Percentiles rank a stretch among this genome's conserved stretches.
These are phyloP conservation scores for Cutaneotrichosporon daszewskae DNA, from an alignment of 1,284 basidiomycete species.

Conservation along the genomic window DNA sequence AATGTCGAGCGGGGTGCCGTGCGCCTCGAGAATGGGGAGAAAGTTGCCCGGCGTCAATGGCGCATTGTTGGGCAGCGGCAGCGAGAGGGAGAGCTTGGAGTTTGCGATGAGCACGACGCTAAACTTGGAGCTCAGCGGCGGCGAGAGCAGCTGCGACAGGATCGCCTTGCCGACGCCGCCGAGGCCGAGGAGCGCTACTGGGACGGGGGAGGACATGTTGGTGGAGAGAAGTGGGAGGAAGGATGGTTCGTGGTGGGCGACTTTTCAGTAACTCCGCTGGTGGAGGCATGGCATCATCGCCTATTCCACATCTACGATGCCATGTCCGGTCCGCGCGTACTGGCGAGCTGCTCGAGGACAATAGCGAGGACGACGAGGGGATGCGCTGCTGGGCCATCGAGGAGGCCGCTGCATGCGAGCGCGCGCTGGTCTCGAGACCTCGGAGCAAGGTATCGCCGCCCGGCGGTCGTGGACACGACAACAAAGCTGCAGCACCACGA, in stretches of 20 bases:
- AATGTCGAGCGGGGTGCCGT: conserved; percentile 47
- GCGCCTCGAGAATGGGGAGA: conserved; percentile 40
- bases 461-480: background rate
- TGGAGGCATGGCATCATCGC: too few species aligned
- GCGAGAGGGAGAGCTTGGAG: conserved; percentile 62
- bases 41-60: conserved; percentile 48
- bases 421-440: conserved; percentile 13
- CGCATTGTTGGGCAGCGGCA: conserved; percentile 47
- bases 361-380: too few species aligned
- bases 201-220: conserved; percentile 23
- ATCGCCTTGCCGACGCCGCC: conserved; percentile 84
- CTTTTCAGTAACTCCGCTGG: too few species aligned
- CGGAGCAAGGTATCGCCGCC: conserved; percentile 12
- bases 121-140: conserved; percentile 51
- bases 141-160: conserved; percentile 61
- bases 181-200: conserved; percentile 73
- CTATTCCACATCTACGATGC: too few species aligned
- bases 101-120: conserved; percentile 70
- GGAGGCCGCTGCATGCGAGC: background rate
- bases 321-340: too few species aligned
- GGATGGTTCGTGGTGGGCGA: too few species aligned
- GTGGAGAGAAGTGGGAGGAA: background rate
- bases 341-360: too few species aligned
- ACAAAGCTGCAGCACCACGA: background rate
- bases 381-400: background rate